Evolutionary conservation across 2,329 filamentous ascomycete genomes (phyloP).

Genomic region (Apiospora hydei): DNA sequence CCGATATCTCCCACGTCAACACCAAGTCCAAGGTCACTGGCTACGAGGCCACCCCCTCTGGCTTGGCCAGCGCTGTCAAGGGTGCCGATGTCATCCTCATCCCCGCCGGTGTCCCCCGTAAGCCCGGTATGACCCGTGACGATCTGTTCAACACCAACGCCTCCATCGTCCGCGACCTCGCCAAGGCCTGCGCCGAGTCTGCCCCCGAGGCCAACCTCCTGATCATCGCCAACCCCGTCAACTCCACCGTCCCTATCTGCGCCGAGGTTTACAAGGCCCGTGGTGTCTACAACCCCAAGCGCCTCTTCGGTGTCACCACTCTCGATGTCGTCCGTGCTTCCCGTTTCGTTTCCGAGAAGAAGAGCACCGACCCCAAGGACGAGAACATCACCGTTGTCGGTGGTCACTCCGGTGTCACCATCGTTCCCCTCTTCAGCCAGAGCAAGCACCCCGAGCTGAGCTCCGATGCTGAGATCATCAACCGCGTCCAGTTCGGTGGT

Average conservation of each 20-base stretch:
- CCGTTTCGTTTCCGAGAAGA: conserved; percentile 96
- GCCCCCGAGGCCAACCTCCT: conserved; percentile 93
- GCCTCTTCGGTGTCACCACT: conserved; percentile 98
- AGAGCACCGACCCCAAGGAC: conserved; percentile 86
- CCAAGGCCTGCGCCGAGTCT: conserved; percentile 90
- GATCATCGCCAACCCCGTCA: conserved; percentile 99
- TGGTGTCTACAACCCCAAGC: conserved; percentile 99
- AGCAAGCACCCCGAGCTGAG: conserved; percentile 84
- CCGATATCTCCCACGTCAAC: conserved; percentile 99
- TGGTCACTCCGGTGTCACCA: conserved; percentile 97
- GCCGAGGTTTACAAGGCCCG: conserved; percentile 95
- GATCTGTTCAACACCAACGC: conserved; percentile 99
- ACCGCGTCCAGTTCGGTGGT: conserved; percentile 98
- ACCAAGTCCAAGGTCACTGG: conserved; percentile 95
- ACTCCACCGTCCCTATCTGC: conserved; percentile 98
- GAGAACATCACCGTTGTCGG: conserved; percentile 97
- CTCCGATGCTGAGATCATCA: conserved; percentile 80
- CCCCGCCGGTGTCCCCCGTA: conserved; percentile 97
- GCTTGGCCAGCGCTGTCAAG: conserved; percentile 81
- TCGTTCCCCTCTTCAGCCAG: conserved; percentile 97
- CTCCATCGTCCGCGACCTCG: conserved; percentile 97
- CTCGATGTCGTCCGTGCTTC: conserved; percentile 97
- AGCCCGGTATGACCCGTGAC: conserved; percentile 99
- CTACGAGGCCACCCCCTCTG: conserved; percentile 79
- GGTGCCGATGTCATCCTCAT: conserved; percentile 95